Evolutionary conservation across 495 filamentous ascomycete species (phyloP).

Genomic region (Penicillium diatomitis): DNA sequence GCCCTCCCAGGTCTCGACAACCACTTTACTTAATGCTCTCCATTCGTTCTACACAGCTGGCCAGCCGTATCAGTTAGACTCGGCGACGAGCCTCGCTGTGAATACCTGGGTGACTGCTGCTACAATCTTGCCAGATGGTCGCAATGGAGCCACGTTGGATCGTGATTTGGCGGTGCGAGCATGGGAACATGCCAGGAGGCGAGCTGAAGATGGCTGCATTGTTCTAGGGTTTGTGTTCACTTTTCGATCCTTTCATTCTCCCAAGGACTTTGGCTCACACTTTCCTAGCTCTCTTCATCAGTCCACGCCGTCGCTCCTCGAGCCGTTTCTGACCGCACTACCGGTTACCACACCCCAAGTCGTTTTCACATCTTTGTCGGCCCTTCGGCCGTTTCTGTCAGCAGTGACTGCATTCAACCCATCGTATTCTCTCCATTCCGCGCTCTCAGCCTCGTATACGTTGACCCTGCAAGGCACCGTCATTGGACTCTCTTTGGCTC

Average conservation of each 20-base stretch:
- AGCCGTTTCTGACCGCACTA: constrained; percentile 70
- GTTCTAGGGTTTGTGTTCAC: constrained; percentile 59
- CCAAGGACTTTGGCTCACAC: constrained; percentile 10
- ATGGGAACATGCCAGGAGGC: constrained; percentile 92
- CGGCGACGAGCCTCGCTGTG: constrained; percentile 86
- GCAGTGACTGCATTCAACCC: constrained; percentile 86
- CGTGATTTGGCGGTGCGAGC: constrained; percentile 67
- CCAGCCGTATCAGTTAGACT: constrained; percentile 74
- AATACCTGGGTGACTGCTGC: constrained; percentile 87
- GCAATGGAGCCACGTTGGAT: constrained; percentile 69
- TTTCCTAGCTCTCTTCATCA: constrained; percentile 67
- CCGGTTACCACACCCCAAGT: constrained; percentile 66
- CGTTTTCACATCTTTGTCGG: constrained; percentile 66
- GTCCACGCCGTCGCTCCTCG: constrained; percentile 75
- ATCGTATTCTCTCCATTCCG: constrained; percentile 70
- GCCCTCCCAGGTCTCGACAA: constrained; percentile 77
- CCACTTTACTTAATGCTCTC: constrained; percentile 81
- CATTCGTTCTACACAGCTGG: constrained; percentile 81
- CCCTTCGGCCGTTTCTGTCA: constrained; percentile 74
- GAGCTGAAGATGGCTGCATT: constrained; percentile 94
- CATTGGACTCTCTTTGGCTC: constrained; percentile 60
- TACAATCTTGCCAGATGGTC: constrained; percentile 54
- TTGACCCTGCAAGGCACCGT: constrained; percentile 74
- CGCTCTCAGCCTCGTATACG: constrained; percentile 70
- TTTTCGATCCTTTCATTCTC: too few species aligned